A percentile compares a stretch with the other conserved stretches of the same genome.
These are phyloP conservation scores for Tetracentron sinense DNA, from an alignment of 164 flowering plant genomes.

Conservation along the genomic window DNA sequence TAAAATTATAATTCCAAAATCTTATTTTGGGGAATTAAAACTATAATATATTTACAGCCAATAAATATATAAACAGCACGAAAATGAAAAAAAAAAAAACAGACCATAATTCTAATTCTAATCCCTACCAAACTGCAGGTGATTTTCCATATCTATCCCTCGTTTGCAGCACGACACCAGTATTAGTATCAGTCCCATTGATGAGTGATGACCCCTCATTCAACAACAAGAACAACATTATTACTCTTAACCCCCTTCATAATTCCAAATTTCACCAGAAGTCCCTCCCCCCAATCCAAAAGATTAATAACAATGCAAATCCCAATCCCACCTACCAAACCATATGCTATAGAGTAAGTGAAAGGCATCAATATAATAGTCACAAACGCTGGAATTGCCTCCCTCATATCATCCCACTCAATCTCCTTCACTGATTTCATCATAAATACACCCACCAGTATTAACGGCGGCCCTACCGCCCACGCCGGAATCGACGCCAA, in stretches of 20 bases:
- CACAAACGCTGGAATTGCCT: conserved; percentile 83
- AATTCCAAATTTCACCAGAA: conserved; percentile 11
- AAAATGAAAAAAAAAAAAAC: too few species aligned
- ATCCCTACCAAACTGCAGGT: too few species aligned
- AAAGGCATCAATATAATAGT: conserved; percentile 78
- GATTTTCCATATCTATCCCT: too few species aligned
- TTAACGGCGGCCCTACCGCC: conserved; percentile 95
- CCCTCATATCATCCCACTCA: conserved; percentile 77
- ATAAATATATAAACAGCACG: too few species aligned
- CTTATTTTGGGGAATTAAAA: too few species aligned
- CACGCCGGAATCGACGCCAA: conserved; percentile 89
- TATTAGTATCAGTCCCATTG: too few species aligned
- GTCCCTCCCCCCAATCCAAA: conserved; percentile 58
- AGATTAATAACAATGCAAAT: conserved; percentile 55
- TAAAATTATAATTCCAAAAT: too few species aligned
- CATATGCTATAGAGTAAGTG: conserved; percentile 87
- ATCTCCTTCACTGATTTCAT: conserved; percentile 85
- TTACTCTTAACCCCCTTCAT: neutral
- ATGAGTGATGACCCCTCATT: too few species aligned
- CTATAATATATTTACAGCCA: too few species aligned
- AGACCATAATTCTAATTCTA: too few species aligned
- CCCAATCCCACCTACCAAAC: conserved; percentile 83
- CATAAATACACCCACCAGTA: conserved; percentile 88
- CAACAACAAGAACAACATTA: too few species aligned
- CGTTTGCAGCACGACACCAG: too few species aligned